Conservation (phyloP, 2,329 filamentous ascomycete genomes). For the Pochonia chlamydosporia region DNA sequence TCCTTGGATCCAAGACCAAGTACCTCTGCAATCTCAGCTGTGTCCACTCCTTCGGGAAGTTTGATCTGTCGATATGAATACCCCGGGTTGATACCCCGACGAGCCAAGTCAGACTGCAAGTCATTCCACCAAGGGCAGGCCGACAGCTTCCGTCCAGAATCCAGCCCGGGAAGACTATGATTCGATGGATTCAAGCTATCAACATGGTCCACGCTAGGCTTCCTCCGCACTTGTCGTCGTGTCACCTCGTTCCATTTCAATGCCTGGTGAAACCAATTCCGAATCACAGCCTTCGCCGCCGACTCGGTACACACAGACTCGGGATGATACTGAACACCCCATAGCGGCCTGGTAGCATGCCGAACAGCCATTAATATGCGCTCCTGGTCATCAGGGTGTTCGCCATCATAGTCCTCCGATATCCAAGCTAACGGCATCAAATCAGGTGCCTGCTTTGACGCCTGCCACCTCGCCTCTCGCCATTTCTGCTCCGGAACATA, state of each 20-base stretch:
- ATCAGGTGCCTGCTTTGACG: conserved; percentile 28
- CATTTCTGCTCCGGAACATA: conserved; percentile 28
- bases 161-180: conserved; percentile 6
- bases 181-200: conserved; percentile 17
- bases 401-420: conserved; percentile 34
- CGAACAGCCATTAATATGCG: conserved; percentile 70
- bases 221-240: conserved; percentile 9
- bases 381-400: conserved; percentile 28
- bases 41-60: conserved; percentile 39
- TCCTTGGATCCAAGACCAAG: conserved; percentile 36
- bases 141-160: conserved; percentile 15
- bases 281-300: conserved; percentile 57
- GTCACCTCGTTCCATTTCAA: conserved; percentile 49
- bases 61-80: conserved; percentile 37
- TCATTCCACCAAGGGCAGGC: conserved; percentile 18
- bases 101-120: conserved; percentile 21
- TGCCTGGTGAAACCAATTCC: conserved; percentile 69
- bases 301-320: conserved; percentile 80
- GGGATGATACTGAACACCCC: conserved; percentile 86
- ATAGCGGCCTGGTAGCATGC: conserved; percentile 66
- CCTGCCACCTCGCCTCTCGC: conserved; percentile 33
- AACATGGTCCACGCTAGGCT: conserved; percentile 2
- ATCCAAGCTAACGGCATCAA: conserved; percentile 60
- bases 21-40: conserved; percentile 49
- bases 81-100: conserved; percentile 19